These are phyloP conservation scores for Erythrobasidium yunnanense DNA, from an alignment of 768 basidiomycete genomes.

Conservation along the genomic window DNA sequence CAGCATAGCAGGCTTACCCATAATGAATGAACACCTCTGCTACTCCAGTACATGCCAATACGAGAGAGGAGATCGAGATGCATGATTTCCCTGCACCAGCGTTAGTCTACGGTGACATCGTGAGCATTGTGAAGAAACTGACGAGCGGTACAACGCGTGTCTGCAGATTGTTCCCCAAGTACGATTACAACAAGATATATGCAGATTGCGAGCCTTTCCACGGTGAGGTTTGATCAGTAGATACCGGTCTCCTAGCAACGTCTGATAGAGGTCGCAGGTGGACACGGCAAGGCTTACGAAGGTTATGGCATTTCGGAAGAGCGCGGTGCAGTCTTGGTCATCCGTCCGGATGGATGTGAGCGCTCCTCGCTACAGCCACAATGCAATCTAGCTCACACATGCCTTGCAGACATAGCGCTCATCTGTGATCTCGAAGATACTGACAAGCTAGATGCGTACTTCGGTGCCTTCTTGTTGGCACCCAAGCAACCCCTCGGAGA, in stretches of 20 bases:
- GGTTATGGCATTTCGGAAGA: constrained; percentile 36
- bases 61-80: constrained; percentile 29
- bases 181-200: constrained; percentile 32
- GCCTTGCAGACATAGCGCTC: constrained; percentile 30
- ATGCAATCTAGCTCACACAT: background rate
- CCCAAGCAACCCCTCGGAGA: constrained; percentile 9
- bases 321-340: constrained; percentile 36
- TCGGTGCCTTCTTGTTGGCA: constrained; percentile 30
- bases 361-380: background rate
- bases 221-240: background rate
- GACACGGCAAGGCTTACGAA: constrained; percentile 38
- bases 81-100: constrained; percentile 27
- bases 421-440: constrained; percentile 35
- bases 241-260: background rate
- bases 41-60: constrained; percentile 21
- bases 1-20: background rate
- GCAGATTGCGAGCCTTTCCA: constrained; percentile 26
- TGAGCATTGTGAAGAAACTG: background rate
- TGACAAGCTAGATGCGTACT: constrained; percentile 33
- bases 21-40: background rate
- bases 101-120: background rate
- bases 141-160: background rate
- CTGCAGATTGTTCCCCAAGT: constrained; percentile 21
- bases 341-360: constrained; percentile 37
- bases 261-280: constrained; percentile 21